Base-by-base conservation (phyloP, 106 monocot genomes). In the Cymbidium sinense region DNA sequence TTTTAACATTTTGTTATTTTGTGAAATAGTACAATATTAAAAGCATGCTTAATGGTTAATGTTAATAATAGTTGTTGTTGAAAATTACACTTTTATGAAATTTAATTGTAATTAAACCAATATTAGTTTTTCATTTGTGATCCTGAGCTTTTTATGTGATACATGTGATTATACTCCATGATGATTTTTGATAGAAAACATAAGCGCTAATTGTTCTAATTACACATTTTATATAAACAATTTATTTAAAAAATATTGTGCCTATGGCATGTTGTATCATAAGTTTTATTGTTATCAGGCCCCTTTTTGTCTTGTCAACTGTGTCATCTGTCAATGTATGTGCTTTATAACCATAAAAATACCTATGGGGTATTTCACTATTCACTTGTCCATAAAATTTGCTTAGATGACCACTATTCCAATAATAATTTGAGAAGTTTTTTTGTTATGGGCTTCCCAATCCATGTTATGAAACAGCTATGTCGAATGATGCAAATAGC, bases 371-470 rank as follows among this genome's bases (percentile, higher is more conserved):
- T 1, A 17, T 67, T 67, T 13, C 33, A 31, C 30, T 8, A 20
- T 18, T 37, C 17, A 36, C 20, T n/a, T 39, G 5, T n/a, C 21
- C 71, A 37, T 36, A 13, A 35, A 35, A 74, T 21, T 41, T 74
- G 74, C 44, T 44, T 28, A 74, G 74, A 44, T 74, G 74, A 37
- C 74, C 10, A 13, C 44, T 74, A 44, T 21, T 71, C n/a, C 21
- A 2, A n/a, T 3, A 71, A 37, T 5, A 74, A 74, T 27, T 43
- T 27, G n/a, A 44, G 67, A 23, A 1, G 13, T 4, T 17, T 67
- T 7, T 31, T 67, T 67, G 17, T 21, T 17, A 13, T 67, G 67
- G 67, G 33, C 12, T 67, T 67, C 67, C 67, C 0, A 11, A 17
- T 25, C 10, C 11, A 27, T 4, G 15, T 67, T 67, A 21, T 31